phyloP scores from a whole-genome alignment of 2,329 filamentous ascomycete species.

The Hymenoscyphus infarciens region DNA sequence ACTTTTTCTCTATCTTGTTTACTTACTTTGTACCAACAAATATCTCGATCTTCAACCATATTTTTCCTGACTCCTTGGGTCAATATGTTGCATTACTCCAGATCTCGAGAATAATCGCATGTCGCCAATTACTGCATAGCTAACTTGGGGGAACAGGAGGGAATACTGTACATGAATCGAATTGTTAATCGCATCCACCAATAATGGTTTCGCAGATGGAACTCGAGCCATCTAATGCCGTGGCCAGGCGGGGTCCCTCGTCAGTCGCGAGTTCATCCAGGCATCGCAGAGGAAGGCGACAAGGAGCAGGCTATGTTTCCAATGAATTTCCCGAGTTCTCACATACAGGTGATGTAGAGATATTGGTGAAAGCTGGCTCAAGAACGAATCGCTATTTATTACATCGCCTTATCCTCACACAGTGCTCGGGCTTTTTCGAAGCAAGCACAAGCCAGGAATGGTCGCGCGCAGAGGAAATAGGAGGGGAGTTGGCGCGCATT shows the following conservation, averaged over 20 bases:
- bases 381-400: slow-evolving; percentile 82
- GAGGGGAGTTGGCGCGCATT: slow-evolving; percentile 50
- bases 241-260: slow-evolving; percentile 56
- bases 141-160: neutral
- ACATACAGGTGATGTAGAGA: slow-evolving; percentile 89
- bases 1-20: neutral
- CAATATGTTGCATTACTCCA: too few species aligned
- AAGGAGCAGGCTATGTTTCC: slow-evolving; percentile 68
- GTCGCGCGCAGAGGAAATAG: slow-evolving; percentile 43
- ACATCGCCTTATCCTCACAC: slow-evolving; percentile 80
- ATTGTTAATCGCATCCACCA: slow-evolving; percentile 1
- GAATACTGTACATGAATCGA: neutral
- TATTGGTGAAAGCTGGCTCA: slow-evolving; percentile 66
- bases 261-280: slow-evolving; percentile 54
- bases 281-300: slow-evolving; percentile 64
- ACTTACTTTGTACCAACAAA: neutral
- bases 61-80: too few species aligned
- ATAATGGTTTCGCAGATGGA: slow-evolving; percentile 63
- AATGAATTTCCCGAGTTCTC: slow-evolving; percentile 94
- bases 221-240: slow-evolving; percentile 42
- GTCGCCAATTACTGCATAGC: neutral
- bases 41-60: too few species aligned
- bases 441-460: slow-evolving; percentile 78
- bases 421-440: slow-evolving; percentile 93
- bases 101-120: neutral